Conservation (phyloP, 768 basidiomycete genomes). For the Tricholoma flavovirens region DNA sequence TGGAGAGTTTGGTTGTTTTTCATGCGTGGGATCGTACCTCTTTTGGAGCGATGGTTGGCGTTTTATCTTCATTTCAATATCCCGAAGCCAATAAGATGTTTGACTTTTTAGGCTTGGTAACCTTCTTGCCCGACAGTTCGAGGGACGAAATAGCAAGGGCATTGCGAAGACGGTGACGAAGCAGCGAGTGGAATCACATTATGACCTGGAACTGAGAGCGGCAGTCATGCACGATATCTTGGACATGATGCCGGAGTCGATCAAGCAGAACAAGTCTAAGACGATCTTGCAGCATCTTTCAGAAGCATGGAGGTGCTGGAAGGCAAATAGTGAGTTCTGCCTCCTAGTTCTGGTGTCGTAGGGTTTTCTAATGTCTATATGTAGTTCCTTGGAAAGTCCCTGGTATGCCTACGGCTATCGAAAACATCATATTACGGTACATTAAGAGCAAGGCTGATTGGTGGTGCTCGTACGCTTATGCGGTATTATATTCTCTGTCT, state of each 20-base stretch:
- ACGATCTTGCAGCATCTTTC: slow-evolving; percentile 97
- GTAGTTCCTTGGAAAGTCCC: slow-evolving; percentile 98
- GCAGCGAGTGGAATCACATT: slow-evolving; percentile 98
- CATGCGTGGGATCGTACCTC: slow-evolving; percentile 97
- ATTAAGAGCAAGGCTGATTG: slow-evolving; percentile 99
- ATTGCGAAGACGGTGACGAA: slow-evolving; percentile 98
- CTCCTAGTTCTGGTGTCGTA: neutral
- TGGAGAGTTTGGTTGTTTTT: slow-evolving; percentile 99
- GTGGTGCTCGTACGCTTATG: slow-evolving; percentile 77
- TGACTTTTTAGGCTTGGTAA: slow-evolving; percentile 69
- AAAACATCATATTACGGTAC: slow-evolving; percentile 97
- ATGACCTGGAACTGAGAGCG: slow-evolving; percentile 93
- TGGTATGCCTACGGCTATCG: slow-evolving; percentile 98
- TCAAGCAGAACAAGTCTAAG: slow-evolving; percentile 99
- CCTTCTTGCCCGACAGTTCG: slow-evolving; percentile 95
- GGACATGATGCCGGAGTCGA: slow-evolving; percentile 99
- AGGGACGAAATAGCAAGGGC: slow-evolving; percentile 94
- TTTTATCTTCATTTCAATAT: neutral
- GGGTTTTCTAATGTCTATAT: slow-evolving; percentile 3
- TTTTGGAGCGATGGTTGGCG: slow-evolving; percentile 86
- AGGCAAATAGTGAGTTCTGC: slow-evolving; percentile 67
- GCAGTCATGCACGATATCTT: slow-evolving; percentile 99
- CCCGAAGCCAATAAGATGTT: neutral
- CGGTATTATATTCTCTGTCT: neutral
- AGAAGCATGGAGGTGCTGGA: slow-evolving; percentile 98